These are phyloP conservation scores for Fusarium pseudonygamai DNA, from an alignment of 2,329 filamentous ascomycete species.

Conservation along the genomic window DNA sequence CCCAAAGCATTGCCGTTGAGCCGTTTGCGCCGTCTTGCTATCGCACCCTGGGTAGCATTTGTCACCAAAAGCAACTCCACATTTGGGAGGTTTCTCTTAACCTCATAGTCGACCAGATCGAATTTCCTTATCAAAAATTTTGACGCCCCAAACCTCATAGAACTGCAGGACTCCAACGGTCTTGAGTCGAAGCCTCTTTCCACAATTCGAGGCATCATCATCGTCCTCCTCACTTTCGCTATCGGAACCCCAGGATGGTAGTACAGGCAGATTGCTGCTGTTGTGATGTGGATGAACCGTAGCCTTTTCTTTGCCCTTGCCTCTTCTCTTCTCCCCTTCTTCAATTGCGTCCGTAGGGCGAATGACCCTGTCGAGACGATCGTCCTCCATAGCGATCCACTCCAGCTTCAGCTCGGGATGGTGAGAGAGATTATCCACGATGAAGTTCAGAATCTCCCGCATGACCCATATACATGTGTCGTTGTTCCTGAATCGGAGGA, in stretches of 20 bases:
- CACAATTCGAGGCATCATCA: slow-evolving; percentile 45
- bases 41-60: not conserved
- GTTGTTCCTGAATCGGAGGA: slow-evolving; percentile 63
- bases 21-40: slow-evolving; percentile 18
- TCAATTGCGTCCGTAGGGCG: slow-evolving; percentile 49
- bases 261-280: slow-evolving; percentile 40
- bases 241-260: slow-evolving; percentile 46
- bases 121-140: slow-evolving; percentile 69
- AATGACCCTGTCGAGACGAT: slow-evolving; percentile 60
- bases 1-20: not conserved
- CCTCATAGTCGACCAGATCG: slow-evolving; percentile 48
- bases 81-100: not conserved
- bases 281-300: slow-evolving; percentile 16
- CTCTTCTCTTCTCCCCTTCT: slow-evolving; percentile 43
- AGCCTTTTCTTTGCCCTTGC: slow-evolving; percentile 51
- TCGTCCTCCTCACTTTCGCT: slow-evolving; percentile 49
- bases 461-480: slow-evolving; percentile 67
- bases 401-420: slow-evolving; percentile 65
- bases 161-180: slow-evolving; percentile 51
- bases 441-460: slow-evolving; percentile 66
- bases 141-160: slow-evolving; percentile 57
- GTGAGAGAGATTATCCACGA: slow-evolving; percentile 66
- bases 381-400: slow-evolving; percentile 65
- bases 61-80: slow-evolving; percentile 6
- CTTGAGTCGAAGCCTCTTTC: slow-evolving; percentile 48